Evolutionary conservation across 139 green algal species (phyloP).

Genomic region (Prasinococcaceae sp.): DNA sequence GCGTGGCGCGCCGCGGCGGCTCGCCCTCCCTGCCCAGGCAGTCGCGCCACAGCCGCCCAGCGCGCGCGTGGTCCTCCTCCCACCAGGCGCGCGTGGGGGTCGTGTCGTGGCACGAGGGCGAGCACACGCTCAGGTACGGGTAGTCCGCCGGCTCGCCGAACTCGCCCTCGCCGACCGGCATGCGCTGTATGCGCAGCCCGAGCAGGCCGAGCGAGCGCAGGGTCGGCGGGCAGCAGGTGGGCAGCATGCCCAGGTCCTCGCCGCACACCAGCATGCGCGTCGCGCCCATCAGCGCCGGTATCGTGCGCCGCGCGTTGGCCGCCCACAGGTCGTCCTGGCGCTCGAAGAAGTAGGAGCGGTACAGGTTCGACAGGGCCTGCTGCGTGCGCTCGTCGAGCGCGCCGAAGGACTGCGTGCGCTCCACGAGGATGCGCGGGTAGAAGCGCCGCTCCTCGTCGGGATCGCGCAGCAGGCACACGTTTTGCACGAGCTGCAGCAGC

Average conservation of each 20-base stretch:
- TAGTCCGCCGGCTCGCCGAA: slow-evolving; percentile 56
- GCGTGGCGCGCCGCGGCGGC: slow-evolving; percentile 39
- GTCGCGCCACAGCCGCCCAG: slow-evolving; percentile 54
- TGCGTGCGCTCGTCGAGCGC: slow-evolving; percentile 46
- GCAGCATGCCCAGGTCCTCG: slow-evolving; percentile 86
- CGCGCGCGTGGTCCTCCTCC: slow-evolving; percentile 55
- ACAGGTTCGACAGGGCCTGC: slow-evolving; percentile 44
- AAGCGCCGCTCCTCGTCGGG: slow-evolving; percentile 35
- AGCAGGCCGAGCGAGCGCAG: slow-evolving; percentile 72
- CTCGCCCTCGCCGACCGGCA: slow-evolving; percentile 24
- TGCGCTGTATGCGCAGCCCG: slow-evolving; percentile 35
- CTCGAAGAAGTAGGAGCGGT: slow-evolving; percentile 79
- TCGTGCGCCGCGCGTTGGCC: slow-evolving; percentile 50
- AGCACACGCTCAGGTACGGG: slow-evolving; percentile 65
- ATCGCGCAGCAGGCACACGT: slow-evolving; percentile 51
- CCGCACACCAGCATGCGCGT: slow-evolving; percentile 89
- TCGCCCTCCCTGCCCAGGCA: slow-evolving; percentile 19
- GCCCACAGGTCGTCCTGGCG: slow-evolving; percentile 62
- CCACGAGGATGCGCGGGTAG: slow-evolving; percentile 54
- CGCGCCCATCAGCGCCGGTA: slow-evolving; percentile 63
- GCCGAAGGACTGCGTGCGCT: slow-evolving; percentile 49
- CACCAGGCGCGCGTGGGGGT: slow-evolving; percentile 68
- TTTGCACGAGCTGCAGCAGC: slow-evolving; percentile 6
- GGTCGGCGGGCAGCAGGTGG: slow-evolving; percentile 71
- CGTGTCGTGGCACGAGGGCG: slow-evolving; percentile 83